These are phyloP conservation scores for Flammula alnicola DNA, from an alignment of 1,284 basidiomycete species.

Conservation along the genomic window DNA sequence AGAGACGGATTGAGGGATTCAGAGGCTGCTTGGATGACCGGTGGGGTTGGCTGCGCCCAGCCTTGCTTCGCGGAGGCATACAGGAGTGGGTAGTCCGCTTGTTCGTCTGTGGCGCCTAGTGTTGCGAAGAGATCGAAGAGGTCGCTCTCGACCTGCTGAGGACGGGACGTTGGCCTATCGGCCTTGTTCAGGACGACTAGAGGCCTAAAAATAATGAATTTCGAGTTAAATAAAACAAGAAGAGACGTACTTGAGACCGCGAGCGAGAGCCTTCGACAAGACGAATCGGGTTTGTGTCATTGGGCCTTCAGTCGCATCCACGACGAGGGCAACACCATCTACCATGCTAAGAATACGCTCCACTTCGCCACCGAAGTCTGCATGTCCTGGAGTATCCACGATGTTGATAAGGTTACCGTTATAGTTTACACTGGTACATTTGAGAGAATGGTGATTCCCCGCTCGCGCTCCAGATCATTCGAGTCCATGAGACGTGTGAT, in stretches of 20 bases:
- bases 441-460: conserved; percentile 57
- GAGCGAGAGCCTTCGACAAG: conserved; percentile 45
- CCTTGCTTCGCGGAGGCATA: conserved; percentile 54
- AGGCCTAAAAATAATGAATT: conserved; percentile 32
- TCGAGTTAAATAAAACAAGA: neutral
- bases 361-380: conserved; percentile 54
- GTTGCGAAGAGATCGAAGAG: conserved; percentile 54
- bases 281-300: conserved; percentile 57
- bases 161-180: conserved; percentile 45
- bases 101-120: conserved; percentile 51
- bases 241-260: conserved; percentile 43
- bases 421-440: conserved; percentile 50
- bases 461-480: conserved; percentile 51
- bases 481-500: conserved; percentile 53
- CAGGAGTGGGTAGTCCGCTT: conserved; percentile 52
- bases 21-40: conserved; percentile 20
- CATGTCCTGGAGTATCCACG: conserved; percentile 54
- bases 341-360: conserved; percentile 56
- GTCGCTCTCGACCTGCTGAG: conserved; percentile 49
- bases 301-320: conserved; percentile 52
- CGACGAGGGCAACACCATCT: conserved; percentile 50
- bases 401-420: conserved; percentile 50
- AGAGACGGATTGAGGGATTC: conserved; percentile 12
- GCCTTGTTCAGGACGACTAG: conserved; percentile 52
- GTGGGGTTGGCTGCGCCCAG: conserved; percentile 42